Percentiles rank a stretch among this genome's conserved stretches.
These are phyloP conservation scores for Stentor roeselii DNA, from an alignment of 73 alveolate species.

Conservation along the genomic window DNA sequence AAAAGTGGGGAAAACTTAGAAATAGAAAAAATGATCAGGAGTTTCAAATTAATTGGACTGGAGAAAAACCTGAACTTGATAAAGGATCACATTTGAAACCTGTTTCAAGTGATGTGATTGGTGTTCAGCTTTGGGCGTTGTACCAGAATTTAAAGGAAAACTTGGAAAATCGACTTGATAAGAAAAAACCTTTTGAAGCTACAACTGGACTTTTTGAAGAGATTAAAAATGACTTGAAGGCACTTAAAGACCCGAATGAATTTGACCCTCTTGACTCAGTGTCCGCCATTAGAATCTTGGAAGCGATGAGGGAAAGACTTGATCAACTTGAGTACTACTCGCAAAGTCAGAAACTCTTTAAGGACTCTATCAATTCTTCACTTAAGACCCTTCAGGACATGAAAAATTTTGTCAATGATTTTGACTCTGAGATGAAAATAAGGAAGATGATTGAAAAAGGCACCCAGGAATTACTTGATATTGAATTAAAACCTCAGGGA, in stretches of 20 bases:
- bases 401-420: not conserved
- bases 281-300: not conserved
- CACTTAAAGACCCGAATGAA: not conserved
- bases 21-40: not conserved
- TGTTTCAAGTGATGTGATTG: not conserved
- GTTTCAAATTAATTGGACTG: not conserved
- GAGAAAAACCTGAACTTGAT: constrained; percentile 13
- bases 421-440: not conserved
- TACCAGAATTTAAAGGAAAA: not conserved
- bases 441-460: not conserved
- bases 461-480: not conserved
- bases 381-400: not conserved
- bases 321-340: not conserved
- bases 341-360: not conserved
- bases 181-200: not conserved
- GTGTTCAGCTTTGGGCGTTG: not conserved
- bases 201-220: not conserved
- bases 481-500: not conserved
- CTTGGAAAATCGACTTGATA: not conserved
- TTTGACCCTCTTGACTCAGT: not conserved
- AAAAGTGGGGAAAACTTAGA: constrained; percentile 14
- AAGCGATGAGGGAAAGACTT: not conserved
- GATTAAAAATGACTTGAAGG: not conserved
- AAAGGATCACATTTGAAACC: not conserved
- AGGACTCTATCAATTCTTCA: not conserved